Base-by-base conservation (phyloP, 352 stramenopile species). In the Phytophthora pluvialis region DNA sequence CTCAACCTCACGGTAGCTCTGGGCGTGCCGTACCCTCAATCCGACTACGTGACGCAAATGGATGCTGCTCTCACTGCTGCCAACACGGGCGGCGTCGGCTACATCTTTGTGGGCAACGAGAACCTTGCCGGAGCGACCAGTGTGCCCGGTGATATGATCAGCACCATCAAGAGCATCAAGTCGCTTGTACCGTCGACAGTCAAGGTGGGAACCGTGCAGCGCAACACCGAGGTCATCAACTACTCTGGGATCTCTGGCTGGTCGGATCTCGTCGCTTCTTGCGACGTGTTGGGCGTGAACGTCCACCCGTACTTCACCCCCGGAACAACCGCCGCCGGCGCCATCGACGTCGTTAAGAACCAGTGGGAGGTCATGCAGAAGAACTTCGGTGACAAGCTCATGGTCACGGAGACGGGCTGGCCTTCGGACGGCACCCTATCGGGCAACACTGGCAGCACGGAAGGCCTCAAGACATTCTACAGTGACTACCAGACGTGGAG, bases 91-190 rank as follows among this genome's bases (percentile, higher is more conserved):
- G 64, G 52, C 28, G 76, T 90, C 16, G 52, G 67, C 36, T 85
- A 85, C 56, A 83, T 91, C 49, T 84, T 91, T 26, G 67, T 89
- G 36, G 81, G 81, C 12, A 89, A 91, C 44, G 81, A 91, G 48
- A 89, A 91, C 52, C 62, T 88, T 39, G 73, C 60, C 3, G 43
- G 35, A 28, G 36, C 58, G 9, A 43, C 7, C 26, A 59, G 7
- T 1, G 77, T 86, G 15, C 75, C 77, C 0, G 6, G 18, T 3
- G 67, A 72, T 0, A 76, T 86, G 62, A 71, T 75, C 56, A 18
- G 35, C 3, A 39, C 72, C 28, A 88, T 91, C 35, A 60, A 63
- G 15, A 40, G 38, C 1, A 73, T 88, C 63, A 88, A 88, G 67
- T 26, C 46, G 0, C 50, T 67, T n/a, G 72, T 86, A 5, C 72